Evolutionary conservation across 805 yeast genomes (phyloP).

Genomic region (Candida gorgasii): DNA sequence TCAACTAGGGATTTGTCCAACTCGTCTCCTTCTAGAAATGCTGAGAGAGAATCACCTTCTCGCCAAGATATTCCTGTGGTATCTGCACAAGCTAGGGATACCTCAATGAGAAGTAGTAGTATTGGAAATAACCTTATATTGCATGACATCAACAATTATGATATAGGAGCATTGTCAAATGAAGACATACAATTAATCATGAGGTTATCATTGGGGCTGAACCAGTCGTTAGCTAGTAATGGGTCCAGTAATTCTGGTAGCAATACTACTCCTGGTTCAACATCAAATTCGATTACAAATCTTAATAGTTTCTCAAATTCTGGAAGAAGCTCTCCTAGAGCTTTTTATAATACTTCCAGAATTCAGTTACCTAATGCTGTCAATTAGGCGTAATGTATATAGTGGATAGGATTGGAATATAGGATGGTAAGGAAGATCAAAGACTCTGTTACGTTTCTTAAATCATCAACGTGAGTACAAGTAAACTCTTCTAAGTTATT

Average conservation of each 20-base stretch:
- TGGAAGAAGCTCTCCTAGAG: neutral
- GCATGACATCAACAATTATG: constrained; percentile 9
- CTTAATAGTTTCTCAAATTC: neutral
- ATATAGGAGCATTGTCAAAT: neutral
- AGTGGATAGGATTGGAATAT: no score
- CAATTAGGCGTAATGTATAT: no score
- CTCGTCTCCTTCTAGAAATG: neutral
- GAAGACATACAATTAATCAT: constrained; percentile 5
- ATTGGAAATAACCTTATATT: constrained; percentile 3
- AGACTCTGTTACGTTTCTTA: no score
- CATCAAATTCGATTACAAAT: neutral
- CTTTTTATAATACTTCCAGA: constrained; percentile 7
- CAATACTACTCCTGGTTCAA: no score
- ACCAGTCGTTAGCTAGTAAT: neutral
- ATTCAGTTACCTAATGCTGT: constrained; percentile 6
- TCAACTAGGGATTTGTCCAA: no score
- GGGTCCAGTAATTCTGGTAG: neutral
- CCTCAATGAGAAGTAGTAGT: constrained; percentile 1
- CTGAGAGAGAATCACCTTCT: no score
- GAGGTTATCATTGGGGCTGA: constrained; percentile 5
- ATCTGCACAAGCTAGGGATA: no score
- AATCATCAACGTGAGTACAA: no score
- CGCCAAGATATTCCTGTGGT: no score
- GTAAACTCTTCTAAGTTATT: no score
- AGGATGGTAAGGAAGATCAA: no score